Conservation (phyloP, 257 asterid genomes). For the Fraxinus cuspidata region DNA sequence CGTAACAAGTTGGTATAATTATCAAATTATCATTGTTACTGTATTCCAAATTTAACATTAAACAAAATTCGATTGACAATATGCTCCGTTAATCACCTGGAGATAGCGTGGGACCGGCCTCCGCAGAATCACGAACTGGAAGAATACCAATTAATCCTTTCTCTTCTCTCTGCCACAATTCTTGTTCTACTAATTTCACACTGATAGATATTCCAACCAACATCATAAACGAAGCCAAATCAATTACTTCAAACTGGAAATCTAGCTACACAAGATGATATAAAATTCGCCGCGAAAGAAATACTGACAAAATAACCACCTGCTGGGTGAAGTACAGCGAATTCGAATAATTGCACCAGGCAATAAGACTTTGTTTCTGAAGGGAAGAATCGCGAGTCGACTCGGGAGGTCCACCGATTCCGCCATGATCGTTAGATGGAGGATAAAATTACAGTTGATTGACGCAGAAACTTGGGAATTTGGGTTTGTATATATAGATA, state of each 20-base stretch:
- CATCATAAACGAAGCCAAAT: neutral
- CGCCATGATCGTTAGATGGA: conserved; percentile 49
- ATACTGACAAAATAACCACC: conserved; percentile 36
- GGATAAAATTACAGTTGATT: neutral
- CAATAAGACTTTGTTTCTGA: conserved; percentile 86
- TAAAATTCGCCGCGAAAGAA: neutral
- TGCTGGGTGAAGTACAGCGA: conserved; percentile 97
- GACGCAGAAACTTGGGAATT: neutral
- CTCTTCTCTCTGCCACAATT: conserved; percentile 99
- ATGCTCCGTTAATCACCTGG: conserved; percentile 52
- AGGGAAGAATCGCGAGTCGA: conserved; percentile 92
- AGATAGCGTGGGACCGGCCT: conserved; percentile 48
- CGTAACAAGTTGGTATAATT: neutral
- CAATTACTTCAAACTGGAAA: neutral
- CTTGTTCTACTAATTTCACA: conserved; percentile 97
- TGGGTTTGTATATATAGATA: neutral
- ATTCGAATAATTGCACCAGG: conserved; percentile 98
- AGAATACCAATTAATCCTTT: conserved; percentile 93
- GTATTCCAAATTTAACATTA: neutral
- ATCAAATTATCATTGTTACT: neutral
- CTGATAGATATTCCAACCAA: conserved; percentile 34
- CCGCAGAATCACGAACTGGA: conserved; percentile 88
- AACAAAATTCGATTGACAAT: neutral
- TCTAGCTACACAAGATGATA: neutral
- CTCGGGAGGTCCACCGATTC: conserved; percentile 90